These are phyloP conservation scores for Sporothrix variecibatus DNA, from an alignment of 2,329 filamentous ascomycete species.

Conservation along the genomic window DNA sequence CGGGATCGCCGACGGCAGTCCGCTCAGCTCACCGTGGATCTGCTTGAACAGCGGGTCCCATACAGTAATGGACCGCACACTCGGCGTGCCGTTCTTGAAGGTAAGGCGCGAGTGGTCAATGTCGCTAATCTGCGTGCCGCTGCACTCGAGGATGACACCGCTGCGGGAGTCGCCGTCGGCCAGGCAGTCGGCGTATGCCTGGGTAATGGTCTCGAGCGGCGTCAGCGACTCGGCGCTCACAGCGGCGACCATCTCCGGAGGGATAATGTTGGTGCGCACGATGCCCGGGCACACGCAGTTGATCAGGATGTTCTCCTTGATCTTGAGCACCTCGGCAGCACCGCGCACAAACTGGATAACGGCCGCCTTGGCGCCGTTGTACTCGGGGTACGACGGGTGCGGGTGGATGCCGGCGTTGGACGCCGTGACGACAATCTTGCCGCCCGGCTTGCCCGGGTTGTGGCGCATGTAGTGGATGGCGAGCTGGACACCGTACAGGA, in stretches of 20 bases:
- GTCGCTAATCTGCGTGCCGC: conserved; percentile 23
- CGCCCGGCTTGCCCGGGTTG: conserved; percentile 37
- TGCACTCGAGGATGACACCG: conserved; percentile 29
- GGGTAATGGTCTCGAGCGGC: conserved; percentile 46
- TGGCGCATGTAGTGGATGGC: conserved; percentile 57
- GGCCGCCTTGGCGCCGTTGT: conserved; percentile 54
- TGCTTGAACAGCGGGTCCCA: conserved; percentile 29
- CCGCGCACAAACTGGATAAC: conserved; percentile 46
- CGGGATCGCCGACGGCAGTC: conserved; percentile 25
- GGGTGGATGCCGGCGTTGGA: conserved; percentile 46
- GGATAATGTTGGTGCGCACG: conserved; percentile 49
- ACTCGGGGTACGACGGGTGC: conserved; percentile 49
- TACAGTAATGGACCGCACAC: conserved; percentile 24
- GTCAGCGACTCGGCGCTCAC: conserved; percentile 45
- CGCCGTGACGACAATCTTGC: conserved; percentile 26
- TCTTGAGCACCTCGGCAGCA: conserved; percentile 42
- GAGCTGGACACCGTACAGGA: conserved; percentile 52
- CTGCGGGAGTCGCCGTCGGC: conserved; percentile 40
- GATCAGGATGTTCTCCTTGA: conserved; percentile 52
- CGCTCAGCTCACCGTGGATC: conserved; percentile 29
- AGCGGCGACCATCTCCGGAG: conserved; percentile 46
- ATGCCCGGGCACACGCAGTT: conserved; percentile 52
- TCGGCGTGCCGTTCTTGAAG: conserved; percentile 26
- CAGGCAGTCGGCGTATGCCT: conserved; percentile 49
- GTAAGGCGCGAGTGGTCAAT: conserved; percentile 23